Evolutionary conservation across 2,329 filamentous ascomycete species (phyloP), one percentile per base, ranked within the genome.

Genomic region (Verticillium klebahnii): DNA sequence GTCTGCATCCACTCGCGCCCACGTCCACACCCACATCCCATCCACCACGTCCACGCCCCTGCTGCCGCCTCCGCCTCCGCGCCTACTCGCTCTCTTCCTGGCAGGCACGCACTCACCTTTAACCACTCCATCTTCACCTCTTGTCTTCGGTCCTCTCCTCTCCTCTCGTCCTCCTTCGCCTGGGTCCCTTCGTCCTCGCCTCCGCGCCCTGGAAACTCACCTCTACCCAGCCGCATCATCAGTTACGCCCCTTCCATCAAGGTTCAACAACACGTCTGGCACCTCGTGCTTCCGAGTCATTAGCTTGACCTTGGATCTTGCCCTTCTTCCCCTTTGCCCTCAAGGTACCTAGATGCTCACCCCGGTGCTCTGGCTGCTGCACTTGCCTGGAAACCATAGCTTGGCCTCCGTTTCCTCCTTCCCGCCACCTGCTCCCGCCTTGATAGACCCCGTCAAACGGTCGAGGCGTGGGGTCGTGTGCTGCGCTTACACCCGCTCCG

Each of bases 251-350:
- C 29, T 29, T 29, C 29, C 40, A 59, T 32, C 58, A 57, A 60
- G 45, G 45, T 50, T 50, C 45, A 50, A 50, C 12, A 50, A 50
- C 45, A 23, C 45, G 3, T 25, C 45, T 23, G 45, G 45, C 45
- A 29, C 45, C n/a, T 50, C 39, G 8, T n/a, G 60, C 60, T 61
- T 63, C 64, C 65, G 61, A 67, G 65, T 66, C 65, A 67, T 67
- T 67, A 63, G 58, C 50, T 67, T 67, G 65, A 66, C 56, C 65
- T 66, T 64, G 65, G 65, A 66, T 32, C 40, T 40, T 19, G 17
- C 39, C 17, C 31, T 36, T 23, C 17, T 37, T 36, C 17, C 31
- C 31, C 31, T 57, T 36, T 57, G 55, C 32, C 55, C 17, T 57
- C 32, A 57, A 34, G 55, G 55, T 57, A 57, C 19, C 55, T 45